A percentile compares a stretch with the other conserved stretches of the same genome.
Evolutionary conservation across 2,329 filamentous ascomycete species (phyloP).

Genomic region (Emergomyces pasteurianus): DNA sequence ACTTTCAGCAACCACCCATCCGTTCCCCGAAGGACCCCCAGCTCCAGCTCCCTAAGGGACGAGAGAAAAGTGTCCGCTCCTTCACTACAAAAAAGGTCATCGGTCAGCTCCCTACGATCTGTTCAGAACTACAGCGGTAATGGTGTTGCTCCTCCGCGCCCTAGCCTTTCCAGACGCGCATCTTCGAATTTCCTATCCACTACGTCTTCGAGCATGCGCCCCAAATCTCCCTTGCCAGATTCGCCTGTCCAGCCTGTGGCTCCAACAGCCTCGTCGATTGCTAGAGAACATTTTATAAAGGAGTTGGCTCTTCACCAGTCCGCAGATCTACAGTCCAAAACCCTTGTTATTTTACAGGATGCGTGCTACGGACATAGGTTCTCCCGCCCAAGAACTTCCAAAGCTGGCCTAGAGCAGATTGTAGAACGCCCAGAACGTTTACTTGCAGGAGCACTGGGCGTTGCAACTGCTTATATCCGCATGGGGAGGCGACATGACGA

Average conservation of each 20-base stretch:
- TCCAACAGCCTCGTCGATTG: slow-evolving; percentile 45
- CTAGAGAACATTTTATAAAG: slow-evolving; percentile 54
- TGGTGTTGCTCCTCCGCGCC: slow-evolving; percentile 17
- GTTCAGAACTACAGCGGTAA: slow-evolving; percentile 16
- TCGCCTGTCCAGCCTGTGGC: slow-evolving; percentile 12
- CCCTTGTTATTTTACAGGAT: slow-evolving; percentile 80
- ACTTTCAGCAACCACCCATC: slow-evolving; percentile 7
- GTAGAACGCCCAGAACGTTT: slow-evolving; percentile 90
- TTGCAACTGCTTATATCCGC: slow-evolving; percentile 81
- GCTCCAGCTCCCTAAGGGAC: slow-evolving; percentile 25
- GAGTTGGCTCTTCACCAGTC: slow-evolving; percentile 55
- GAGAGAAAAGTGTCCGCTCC: slow-evolving; percentile 24
- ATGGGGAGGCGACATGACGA: slow-evolving; percentile 69
- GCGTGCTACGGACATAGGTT: slow-evolving; percentile 90
- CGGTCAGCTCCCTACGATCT: slow-evolving; percentile 27
- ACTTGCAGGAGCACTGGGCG: slow-evolving; percentile 67
- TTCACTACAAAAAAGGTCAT: slow-evolving; percentile 28
- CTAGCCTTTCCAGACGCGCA: slow-evolving; percentile 24
- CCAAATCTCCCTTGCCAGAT: slow-evolving; percentile 15
- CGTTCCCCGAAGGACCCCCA: slow-evolving; percentile 21
- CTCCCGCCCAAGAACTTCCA: slow-evolving; percentile 67
- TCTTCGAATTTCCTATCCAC: slow-evolving; percentile 19
- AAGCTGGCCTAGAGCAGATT: slow-evolving; percentile 61
- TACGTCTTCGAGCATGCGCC: slow-evolving; percentile 18
- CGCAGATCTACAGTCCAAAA: slow-evolving; percentile 39